Evolutionary conservation across 257 asterid species (phyloP).

Genomic region (Jacaranda mimosifolia): DNA sequence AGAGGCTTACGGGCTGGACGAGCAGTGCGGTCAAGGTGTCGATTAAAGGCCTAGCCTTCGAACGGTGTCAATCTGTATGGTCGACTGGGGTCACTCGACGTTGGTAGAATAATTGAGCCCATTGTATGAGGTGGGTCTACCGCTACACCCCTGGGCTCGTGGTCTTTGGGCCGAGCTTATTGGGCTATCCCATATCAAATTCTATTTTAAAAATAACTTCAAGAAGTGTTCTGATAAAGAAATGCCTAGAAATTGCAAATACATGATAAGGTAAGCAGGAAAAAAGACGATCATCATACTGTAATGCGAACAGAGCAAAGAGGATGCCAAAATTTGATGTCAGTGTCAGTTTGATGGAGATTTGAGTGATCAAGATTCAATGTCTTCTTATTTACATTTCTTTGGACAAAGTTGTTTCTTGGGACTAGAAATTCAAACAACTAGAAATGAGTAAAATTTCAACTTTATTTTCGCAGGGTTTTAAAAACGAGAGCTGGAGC

Average conservation of each 20-base stretch:
- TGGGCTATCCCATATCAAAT: too few species aligned
- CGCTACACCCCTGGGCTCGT: too few species aligned
- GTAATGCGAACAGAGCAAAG: neutral
- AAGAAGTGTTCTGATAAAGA: too few species aligned
- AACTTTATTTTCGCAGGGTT: neutral
- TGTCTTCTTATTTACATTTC: conserved; percentile 11
- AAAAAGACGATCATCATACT: neutral
- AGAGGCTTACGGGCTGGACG: too few species aligned
- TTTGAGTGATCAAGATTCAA: conserved; percentile 16
- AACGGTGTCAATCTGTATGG: too few species aligned
- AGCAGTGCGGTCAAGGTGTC: too few species aligned
- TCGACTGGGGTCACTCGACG: too few species aligned
- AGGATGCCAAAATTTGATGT: conserved; percentile 17
- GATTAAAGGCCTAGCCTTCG: too few species aligned
- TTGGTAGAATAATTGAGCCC: too few species aligned
- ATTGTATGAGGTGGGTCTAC: too few species aligned
- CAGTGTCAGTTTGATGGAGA: conserved; percentile 13
- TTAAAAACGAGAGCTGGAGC: neutral
- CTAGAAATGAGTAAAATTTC: neutral
- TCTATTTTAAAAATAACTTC: too few species aligned
- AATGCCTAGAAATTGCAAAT: neutral
- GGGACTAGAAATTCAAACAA: neutral
- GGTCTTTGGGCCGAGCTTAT: too few species aligned
- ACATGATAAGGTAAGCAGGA: neutral
- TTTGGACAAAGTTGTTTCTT: neutral